Conservation (phyloP, 495 filamentous ascomycete genomes). For the Podospora anserina region DNA sequence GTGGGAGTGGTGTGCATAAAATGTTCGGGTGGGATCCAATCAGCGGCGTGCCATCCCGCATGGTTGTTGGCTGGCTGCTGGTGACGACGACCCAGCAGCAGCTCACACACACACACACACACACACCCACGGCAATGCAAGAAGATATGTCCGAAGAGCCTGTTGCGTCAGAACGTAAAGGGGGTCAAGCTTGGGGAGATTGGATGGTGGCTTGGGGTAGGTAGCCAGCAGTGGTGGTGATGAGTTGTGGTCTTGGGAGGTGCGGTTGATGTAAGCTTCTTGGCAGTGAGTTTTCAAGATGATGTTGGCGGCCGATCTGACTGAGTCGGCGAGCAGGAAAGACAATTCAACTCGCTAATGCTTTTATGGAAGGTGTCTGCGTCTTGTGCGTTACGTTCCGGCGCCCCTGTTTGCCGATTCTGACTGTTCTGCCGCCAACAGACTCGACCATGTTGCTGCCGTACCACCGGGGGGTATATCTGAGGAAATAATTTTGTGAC, state of each 20-base stretch:
- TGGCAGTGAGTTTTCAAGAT: background rate
- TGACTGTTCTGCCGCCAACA: background rate
- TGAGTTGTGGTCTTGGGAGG: background rate
- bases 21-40: slow-evolving; percentile 5
- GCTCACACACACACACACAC: background rate
- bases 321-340: background rate
- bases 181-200: background rate
- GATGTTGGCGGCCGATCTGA: background rate
- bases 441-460: background rate
- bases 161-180: background rate
- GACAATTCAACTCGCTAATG: background rate
- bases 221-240: too few relatives aligned
- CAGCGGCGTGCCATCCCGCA: background rate
- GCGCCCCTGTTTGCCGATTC: background rate
- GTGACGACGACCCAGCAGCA: background rate
- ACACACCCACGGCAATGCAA: background rate
- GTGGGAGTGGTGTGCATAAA: too few relatives aligned
- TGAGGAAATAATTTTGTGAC: background rate
- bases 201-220: background rate
- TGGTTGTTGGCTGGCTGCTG: background rate
- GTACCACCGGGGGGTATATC: background rate
- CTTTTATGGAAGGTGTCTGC: background rate
- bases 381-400: background rate
- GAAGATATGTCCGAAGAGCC: background rate
- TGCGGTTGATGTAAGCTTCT: background rate